These are phyloP conservation scores for Aspergillus ochraceus DNA, from an alignment of 2,329 filamentous ascomycete genomes.

Conservation along the genomic window DNA sequence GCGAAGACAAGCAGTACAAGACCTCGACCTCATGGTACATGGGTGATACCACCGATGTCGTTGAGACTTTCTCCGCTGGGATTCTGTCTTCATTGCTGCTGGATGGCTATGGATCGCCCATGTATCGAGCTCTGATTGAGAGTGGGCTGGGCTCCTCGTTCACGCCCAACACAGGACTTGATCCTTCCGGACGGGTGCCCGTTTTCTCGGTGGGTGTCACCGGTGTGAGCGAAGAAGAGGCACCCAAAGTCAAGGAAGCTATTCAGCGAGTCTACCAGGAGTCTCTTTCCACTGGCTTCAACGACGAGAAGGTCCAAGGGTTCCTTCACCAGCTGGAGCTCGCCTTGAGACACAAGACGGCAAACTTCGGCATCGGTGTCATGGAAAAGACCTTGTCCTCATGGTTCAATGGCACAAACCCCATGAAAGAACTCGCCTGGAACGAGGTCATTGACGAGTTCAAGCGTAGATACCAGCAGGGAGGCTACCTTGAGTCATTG, in stretches of 20 bases:
- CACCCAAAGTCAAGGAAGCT: constrained; percentile 72
- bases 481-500: constrained; percentile 78
- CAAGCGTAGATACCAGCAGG: constrained; percentile 71
- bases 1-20: constrained; percentile 84
- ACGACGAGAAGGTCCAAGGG: constrained; percentile 86
- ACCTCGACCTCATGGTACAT: constrained; percentile 92
- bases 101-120: constrained; percentile 91
- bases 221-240: constrained; percentile 79
- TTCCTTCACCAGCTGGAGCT: constrained; percentile 92
- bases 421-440: constrained; percentile 88
- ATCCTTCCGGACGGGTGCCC: constrained; percentile 71
- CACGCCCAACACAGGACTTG: constrained; percentile 91
- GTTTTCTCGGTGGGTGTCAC: constrained; percentile 90
- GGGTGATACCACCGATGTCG: constrained; percentile 75
- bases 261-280: constrained; percentile 72
- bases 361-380: constrained; percentile 88
- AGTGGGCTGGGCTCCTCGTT: constrained; percentile 88
- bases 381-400: constrained; percentile 84
- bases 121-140: constrained; percentile 88
- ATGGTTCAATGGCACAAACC: constrained; percentile 95
- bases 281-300: constrained; percentile 74
- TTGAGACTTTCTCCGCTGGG: constrained; percentile 85
- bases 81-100: constrained; percentile 81
- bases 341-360: constrained; percentile 92
- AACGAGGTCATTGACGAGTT: constrained; percentile 85